Evolutionary conservation across 2,329 filamentous ascomycete species (phyloP).

Genomic region (Colletotrichum noveboracense): DNA sequence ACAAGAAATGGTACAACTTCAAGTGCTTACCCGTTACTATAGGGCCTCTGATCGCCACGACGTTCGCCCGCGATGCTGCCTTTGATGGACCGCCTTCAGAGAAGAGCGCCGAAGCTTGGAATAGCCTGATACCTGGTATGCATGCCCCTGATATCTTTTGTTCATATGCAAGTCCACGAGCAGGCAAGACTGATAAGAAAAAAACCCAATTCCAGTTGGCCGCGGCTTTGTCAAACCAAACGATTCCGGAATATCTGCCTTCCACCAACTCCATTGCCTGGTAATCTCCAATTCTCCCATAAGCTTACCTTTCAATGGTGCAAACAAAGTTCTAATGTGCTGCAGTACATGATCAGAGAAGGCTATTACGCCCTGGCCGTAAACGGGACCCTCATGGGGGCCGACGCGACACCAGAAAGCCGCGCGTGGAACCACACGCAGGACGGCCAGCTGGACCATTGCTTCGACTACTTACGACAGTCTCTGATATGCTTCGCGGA

Average conservation of each 20-base stretch:
- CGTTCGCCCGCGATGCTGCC: background rate
- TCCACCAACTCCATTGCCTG: background rate
- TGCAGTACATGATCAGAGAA: background rate
- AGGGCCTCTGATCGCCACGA: background rate
- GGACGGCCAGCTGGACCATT: background rate
- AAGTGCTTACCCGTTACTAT: background rate
- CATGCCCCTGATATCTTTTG: background rate
- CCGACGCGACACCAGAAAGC: background rate
- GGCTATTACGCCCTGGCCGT: background rate
- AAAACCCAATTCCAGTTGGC: background rate
- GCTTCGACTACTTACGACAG: background rate
- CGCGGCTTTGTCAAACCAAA: background rate
- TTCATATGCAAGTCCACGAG: background rate
- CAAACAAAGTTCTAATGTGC: background rate
- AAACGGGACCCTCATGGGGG: background rate
- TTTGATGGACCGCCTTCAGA: background rate
- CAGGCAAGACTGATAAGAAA: background rate
- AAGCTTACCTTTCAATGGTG: background rate
- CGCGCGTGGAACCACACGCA: background rate
- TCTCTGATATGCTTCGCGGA: background rate
- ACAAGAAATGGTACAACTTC: background rate
- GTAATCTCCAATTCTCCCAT: background rate
- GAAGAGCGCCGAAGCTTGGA: background rate
- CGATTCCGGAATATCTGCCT: background rate
- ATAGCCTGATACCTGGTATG: background rate